Base-by-base conservation (phyloP, 495 filamentous ascomycete genomes). In the Thermothielavioides terrestris region DNA sequence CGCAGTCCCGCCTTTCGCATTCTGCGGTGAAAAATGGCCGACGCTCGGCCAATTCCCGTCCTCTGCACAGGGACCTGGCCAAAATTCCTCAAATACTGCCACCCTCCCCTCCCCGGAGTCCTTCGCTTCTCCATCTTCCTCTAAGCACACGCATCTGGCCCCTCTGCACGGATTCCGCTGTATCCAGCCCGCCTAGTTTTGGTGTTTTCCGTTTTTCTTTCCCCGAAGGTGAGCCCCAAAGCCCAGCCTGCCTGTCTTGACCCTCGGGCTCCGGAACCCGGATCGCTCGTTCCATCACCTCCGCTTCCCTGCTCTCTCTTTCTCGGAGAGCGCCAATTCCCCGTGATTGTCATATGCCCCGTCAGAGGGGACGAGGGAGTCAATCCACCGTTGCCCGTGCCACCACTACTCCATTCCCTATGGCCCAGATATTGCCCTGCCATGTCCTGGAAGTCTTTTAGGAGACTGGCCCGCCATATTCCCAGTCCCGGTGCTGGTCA, bases 41-140 rank as follows among this genome's bases (percentile, higher is more conserved):
- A 56, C 37, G 42, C 53, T 59, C 61, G 61, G 60, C 52, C 46
- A 53, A 23, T 50, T 52, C 32, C 46, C 44, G 8, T 27, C 17
- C n/a, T n/a, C n/a, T n/a, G n/a, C n/a, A n/a, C 42, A 57, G 53
- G 59, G 53, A 50, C 50, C 41, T 48, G 12, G 30, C 42, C 40
- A 57, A 62, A 63, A 59, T 65, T 63, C 57, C 62, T 65, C 62
- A 65, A 65, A 65, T 65, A 63, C 62, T 61, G 53, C 51, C 53
- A 27, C 53, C 21, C 30, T n/a, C n/a, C 57, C 54, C 60, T 53
- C 49, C 44, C 22, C 32, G 17, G 34, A 39, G 32, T 38, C 52
- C 45, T 49, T 36, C 44, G 48, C 53, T 49, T 44, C 53, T 56
- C 45, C 55, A 38, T 42, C 53, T 65, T 58, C 52, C 47, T 60